Base-by-base conservation (phyloP, 148 eudicot genomes). In the Camellia sinensis region DNA sequence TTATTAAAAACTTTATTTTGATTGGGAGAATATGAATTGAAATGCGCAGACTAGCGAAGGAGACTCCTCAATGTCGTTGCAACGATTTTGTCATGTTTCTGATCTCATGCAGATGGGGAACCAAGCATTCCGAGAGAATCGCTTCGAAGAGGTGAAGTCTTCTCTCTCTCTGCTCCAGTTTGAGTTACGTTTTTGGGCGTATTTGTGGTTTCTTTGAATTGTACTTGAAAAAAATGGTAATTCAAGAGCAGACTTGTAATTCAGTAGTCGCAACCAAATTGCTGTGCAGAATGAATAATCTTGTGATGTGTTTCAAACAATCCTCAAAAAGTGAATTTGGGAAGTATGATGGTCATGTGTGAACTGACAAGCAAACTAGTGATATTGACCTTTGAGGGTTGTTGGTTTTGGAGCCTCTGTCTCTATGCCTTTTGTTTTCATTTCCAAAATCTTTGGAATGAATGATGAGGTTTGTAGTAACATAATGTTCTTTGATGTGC, bases 61-160 rank as follows among this genome's bases (percentile, higher is more conserved):
- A 67, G 85, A 76, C 48, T 67, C 83, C 14, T 82, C 91, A 29
- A 74, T 92, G 84, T 84, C 94, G 2, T 67, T 76, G 37, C 92
- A 90, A 56, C 79, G 89, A 67, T 84, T 87, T 76, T 83, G 82
- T 29, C 92, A 92, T 88, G 88, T 91, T 66, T 87, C 82, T 65
- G 91, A 93, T 69, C 85, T 92, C 54, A 87, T 95, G 81, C 80
- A 89, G 80, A 67, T 40, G 64, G 99, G 94, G 48, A 95, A 92
- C 91, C 86, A 74, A 71, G 97, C 97, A 8, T 93, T 87, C 77
- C 93, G 91, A 56, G 86, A 77, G 7, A 77, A 79, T 29, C 80
- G 85, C 62, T 87, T 84, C 45, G 97, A 89, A 70, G 93, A 92
- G 93, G 98, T 92, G 61, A 46, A 75, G 5, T 59, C 21, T 66